Base-by-base conservation (phyloP, 495 filamentous ascomycete genomes). In the Trichoderma parareesei region DNA sequence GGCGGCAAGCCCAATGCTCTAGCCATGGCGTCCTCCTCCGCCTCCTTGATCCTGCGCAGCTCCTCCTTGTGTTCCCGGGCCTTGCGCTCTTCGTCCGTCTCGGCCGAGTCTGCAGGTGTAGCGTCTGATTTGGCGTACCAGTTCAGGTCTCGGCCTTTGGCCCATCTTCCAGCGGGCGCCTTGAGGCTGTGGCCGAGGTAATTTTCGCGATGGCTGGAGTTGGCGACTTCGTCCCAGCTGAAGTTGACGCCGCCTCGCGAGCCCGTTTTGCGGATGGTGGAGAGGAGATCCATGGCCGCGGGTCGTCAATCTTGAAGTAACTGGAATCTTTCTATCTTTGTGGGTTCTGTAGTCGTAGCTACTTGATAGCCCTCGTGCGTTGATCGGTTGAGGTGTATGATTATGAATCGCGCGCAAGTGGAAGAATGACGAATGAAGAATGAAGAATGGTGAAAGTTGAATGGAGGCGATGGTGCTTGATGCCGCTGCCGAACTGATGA, bases 161-260 rank as follows among this genome's bases (percentile, higher is more conserved):
- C 92, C 94, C 95, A 98, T 61, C 94, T 90, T 11, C 94, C 94
- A 11, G 98, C 95, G 0, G 94, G 88, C 70, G 94, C 94, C 86
- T 95, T 98, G 62, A 98, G 72, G 33, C 90, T 95, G 74, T 98
- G 94, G 49, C 95, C 94, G 0, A 98, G 88, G 74, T 98, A 98
- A 75, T 98, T 97, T 73, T 98, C 93, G 69, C 94, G 91, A 70
- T 97, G 92, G 48, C 82, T 76, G 46, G 91, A 93, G 61, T 82
- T 84, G 69, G 93, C 88, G 71, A 98, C 94, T 70, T 96, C 91
- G 67, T 93, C 89, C 94, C 94, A 98, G 78, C 87, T 91, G 83
- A 98, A 98, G 73, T 95, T 90, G 77, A 85, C 88, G 71, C 94
- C 94, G 69, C 94, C 94, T 69, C 94, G 90, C 63, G 91, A 96